Evolutionary conservation across 805 yeast genomes (phyloP).

Genomic region (Nakazawaea sp.): DNA sequence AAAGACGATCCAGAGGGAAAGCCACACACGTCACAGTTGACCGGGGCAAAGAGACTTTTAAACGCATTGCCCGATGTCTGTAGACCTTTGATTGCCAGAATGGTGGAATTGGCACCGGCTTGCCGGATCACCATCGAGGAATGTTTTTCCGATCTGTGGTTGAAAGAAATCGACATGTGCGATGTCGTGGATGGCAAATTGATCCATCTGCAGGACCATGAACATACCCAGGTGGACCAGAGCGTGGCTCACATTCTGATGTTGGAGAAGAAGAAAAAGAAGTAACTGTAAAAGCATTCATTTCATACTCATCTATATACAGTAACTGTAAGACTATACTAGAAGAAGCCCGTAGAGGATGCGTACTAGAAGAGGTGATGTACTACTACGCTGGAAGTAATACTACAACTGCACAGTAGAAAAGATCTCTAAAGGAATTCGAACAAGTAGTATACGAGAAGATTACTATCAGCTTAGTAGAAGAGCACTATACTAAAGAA

Average conservation of each 20-base stretch:
- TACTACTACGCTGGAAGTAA: too few species aligned
- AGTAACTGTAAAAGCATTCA: slow-evolving; percentile 29
- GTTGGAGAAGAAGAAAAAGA: slow-evolving; percentile 74
- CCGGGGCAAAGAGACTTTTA: slow-evolving; percentile 67
- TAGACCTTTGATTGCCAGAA: slow-evolving; percentile 58
- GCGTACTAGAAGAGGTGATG: too few species aligned
- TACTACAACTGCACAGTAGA: too few species aligned
- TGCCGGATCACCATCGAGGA: slow-evolving; percentile 79
- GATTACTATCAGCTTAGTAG: too few species aligned
- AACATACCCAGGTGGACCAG: slow-evolving; percentile 85
- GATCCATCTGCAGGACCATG: slow-evolving; percentile 52
- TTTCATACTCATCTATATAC: too few species aligned
- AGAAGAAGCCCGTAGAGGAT: too few species aligned
- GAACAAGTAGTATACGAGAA: too few species aligned
- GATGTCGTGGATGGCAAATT: slow-evolving; percentile 39
- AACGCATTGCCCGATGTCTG: slow-evolving; percentile 67
- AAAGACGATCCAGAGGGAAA: slow-evolving; percentile 17
- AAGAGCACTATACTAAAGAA: too few species aligned
- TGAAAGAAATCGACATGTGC: slow-evolving; percentile 61
- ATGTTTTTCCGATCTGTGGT: slow-evolving; percentile 68
- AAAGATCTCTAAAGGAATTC: too few species aligned
- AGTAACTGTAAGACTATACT: too few species aligned
- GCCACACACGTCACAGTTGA: slow-evolving; percentile 52
- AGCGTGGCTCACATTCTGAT: slow-evolving; percentile 94
- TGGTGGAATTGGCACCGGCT: slow-evolving; percentile 84